Evolutionary conservation across 2,329 filamentous ascomycete species (phyloP).

Genomic region (Trichoderma gracile): DNA sequence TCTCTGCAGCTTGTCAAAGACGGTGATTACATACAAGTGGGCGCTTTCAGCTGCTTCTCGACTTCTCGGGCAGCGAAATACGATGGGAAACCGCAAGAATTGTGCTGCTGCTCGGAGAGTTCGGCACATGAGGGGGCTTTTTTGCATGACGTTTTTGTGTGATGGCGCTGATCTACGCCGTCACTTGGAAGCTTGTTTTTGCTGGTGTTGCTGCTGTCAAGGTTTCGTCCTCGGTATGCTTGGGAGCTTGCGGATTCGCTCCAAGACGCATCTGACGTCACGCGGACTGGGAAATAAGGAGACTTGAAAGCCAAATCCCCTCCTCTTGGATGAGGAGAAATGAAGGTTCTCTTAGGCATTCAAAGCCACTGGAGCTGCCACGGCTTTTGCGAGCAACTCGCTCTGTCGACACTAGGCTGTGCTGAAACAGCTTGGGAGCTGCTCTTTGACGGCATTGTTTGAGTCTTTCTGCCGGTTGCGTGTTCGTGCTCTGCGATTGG

Average conservation of each 20-base stretch:
- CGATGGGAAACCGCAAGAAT: no score
- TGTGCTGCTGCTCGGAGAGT: background rate
- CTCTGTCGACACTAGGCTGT: background rate
- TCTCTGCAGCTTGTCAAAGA: no score
- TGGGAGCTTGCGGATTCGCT: background rate
- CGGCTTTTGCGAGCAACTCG: background rate
- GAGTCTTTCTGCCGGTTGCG: slow-evolving; percentile 10
- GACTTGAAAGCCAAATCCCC: background rate
- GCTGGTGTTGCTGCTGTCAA: background rate
- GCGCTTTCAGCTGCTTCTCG: no score
- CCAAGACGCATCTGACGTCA: background rate
- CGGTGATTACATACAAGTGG: no score
- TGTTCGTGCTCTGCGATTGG: slow-evolving; percentile 1
- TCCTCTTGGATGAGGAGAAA: background rate
- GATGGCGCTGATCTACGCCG: background rate
- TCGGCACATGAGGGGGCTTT: slow-evolving; percentile 15
- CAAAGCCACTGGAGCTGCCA: background rate
- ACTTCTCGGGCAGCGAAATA: no score
- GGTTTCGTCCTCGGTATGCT: background rate
- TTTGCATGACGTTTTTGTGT: slow-evolving; percentile 18
- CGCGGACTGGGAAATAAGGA: background rate
- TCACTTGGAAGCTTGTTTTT: slow-evolving; percentile 18
- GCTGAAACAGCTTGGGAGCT: background rate
- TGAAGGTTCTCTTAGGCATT: no score
- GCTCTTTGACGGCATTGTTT: background rate